Percentiles rank a stretch among this genome's conserved stretches.
These are phyloP conservation scores for Mediolabrus comicus DNA, from an alignment of 108 stramenopile genomes.

Conservation along the genomic window DNA sequence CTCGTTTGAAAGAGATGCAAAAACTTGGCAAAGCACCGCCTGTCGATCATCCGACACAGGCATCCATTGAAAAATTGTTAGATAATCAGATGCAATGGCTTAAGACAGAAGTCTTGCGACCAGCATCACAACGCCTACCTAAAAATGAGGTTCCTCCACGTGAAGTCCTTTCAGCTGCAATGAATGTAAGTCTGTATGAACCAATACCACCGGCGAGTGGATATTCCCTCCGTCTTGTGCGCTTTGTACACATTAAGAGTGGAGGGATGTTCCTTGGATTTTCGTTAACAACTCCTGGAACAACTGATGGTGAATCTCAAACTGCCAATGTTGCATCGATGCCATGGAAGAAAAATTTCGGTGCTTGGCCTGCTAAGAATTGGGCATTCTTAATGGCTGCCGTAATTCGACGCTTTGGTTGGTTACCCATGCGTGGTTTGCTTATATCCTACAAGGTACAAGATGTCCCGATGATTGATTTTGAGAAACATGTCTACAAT, in stretches of 20 bases:
- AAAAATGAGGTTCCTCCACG: neutral
- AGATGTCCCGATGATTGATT: neutral
- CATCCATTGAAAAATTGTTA: neutral
- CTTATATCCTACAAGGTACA: neutral
- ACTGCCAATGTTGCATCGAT: neutral
- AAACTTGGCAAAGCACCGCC: neutral
- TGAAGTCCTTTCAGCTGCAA: neutral
- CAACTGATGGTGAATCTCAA: neutral
- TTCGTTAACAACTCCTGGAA: neutral
- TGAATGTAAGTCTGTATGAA: neutral
- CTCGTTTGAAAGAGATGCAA: neutral
- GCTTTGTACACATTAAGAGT: neutral
- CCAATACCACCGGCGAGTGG: neutral
- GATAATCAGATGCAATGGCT: neutral
- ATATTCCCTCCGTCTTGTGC: neutral
- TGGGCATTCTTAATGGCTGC: neutral
- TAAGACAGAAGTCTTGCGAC: neutral
- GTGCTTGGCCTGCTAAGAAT: neutral
- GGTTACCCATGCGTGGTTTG: neutral
- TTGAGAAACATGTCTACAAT: neutral
- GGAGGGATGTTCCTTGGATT: neutral
- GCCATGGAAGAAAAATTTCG: neutral
- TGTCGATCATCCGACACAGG: neutral
- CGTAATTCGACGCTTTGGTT: neutral
- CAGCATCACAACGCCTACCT: neutral